A percentile compares a stretch with the other conserved stretches of the same genome.
These are phyloP conservation scores for Bipolaris zeicola DNA, from an alignment of 2,329 filamentous ascomycete species.

Conservation along the genomic window DNA sequence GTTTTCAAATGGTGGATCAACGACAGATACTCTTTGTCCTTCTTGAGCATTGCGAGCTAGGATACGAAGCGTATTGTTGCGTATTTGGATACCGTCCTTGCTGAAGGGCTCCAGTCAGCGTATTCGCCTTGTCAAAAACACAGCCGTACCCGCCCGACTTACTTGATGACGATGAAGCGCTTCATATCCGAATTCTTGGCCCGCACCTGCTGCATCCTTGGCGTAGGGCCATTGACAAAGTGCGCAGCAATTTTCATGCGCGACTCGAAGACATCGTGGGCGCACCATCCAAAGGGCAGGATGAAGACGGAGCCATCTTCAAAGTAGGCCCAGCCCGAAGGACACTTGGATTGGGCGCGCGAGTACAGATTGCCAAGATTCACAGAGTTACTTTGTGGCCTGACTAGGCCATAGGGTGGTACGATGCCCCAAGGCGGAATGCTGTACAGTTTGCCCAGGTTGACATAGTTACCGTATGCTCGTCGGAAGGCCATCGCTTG, in stretches of 20 bases:
- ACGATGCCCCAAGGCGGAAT: conserved; percentile 3
- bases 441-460: conserved; percentile 20
- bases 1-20: conserved; percentile 14
- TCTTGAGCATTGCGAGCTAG: conserved; percentile 18
- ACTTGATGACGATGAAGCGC: conserved; percentile 22
- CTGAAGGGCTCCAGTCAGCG: conserved; percentile 9
- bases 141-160: neutral
- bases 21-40: conserved; percentile 9
- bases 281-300: conserved; percentile 4
- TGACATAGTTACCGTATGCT: conserved; percentile 17
- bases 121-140: too few species aligned
- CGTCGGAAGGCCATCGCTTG: conserved; percentile 11
- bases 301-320: conserved; percentile 32
- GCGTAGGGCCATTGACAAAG: conserved; percentile 18
- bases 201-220: conserved; percentile 11
- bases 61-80: conserved; percentile 4
- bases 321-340: conserved; percentile 27
- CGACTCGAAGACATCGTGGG: conserved; percentile 22
- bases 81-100: conserved; percentile 1
- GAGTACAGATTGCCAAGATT: conserved; percentile 24
- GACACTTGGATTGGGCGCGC: neutral
- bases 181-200: conserved; percentile 1
- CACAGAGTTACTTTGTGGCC: conserved; percentile 12
- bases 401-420: neutral
- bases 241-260: conserved; percentile 21